Conservation (phyloP, 805 yeast genomes). For the Wickerhamomyces queroliae region DNA sequence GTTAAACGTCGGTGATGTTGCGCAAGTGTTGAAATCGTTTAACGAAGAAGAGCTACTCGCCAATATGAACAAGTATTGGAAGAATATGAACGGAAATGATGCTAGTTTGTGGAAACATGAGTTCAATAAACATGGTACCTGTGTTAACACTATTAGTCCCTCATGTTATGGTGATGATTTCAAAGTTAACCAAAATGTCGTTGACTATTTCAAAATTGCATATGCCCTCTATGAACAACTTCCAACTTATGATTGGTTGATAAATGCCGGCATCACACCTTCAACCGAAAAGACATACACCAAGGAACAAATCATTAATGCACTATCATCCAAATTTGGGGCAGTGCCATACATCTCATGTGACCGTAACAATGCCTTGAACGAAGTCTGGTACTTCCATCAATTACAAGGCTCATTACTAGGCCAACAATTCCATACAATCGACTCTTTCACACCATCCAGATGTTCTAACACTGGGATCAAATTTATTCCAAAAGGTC, state of each 20-base stretch:
- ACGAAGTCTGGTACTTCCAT: conserved; percentile 72
- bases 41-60: conserved; percentile 47
- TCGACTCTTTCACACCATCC: conserved; percentile 49
- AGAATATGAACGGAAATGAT: conserved; percentile 63
- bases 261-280: conserved; percentile 69
- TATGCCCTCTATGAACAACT: conserved; percentile 50
- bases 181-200: conserved; percentile 36
- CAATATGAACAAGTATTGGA: conserved; percentile 64
- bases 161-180: conserved; percentile 47
- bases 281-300: conserved; percentile 50
- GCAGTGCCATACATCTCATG: conserved; percentile 58
- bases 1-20: conserved; percentile 47
- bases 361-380: conserved; percentile 39
- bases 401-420: conserved; percentile 67
- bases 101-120: conserved; percentile 83
- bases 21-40: conserved; percentile 36
- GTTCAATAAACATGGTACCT: conserved; percentile 91
- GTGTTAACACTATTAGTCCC: conserved; percentile 76
- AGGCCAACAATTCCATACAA: conserved; percentile 57
- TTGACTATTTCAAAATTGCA: conserved; percentile 62
- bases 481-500: conserved; percentile 44
- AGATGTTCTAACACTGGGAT: conserved; percentile 70
- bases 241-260: conserved; percentile 64
- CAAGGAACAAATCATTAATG: conserved; percentile 45
- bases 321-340: conserved; percentile 45